Evolutionary conservation across 306 rosid species (phyloP), one percentile per base, ranked within the genome.

Genomic region (Glycine latifolia): DNA sequence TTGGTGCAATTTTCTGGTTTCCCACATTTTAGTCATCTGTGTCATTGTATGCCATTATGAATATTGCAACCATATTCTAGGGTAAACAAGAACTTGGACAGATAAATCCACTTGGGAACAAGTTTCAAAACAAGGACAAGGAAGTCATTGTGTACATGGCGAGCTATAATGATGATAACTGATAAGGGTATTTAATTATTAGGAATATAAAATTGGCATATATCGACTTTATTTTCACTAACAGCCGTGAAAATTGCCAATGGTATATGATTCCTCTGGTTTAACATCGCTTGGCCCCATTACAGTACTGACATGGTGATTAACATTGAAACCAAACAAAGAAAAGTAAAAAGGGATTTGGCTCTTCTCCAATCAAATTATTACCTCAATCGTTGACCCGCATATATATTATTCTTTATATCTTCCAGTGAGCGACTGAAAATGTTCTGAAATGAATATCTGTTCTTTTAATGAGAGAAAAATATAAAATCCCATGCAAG

Each of bases 231-330:
- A 63, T 63, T 63, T 63, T 65, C 48, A 13, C 48, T 61, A 6
- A 3, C 48, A 65, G 20, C 48, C 75, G 54, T 54, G 70, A 73
- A 71, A 63, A 60, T 83, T 83, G 70, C 8, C 59, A 71, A 12
- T 14, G 61, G 86, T 65, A 76, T 78, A 55, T 43, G 77, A 82
- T 82, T 75, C 85, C 58, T 8, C 47, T 5, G 11, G 60, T 66
- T 50, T 35, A 55, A 44, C 20, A 15, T 35, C 10, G 6, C 67
- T 8, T 63, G 75, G 53, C 13, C 81, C 72, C 77, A 68, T 41
- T 80, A 8, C n/a, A 49, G 31, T 26, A 26, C 16, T 76, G 71
- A 67, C 73, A 39, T 15, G 8, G 33, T 61, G 49, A 14, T 56
- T 63, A 37, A 54, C 8, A 26, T 71, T 58, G 15, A 81, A 43